A percentile compares a stretch with the other conserved stretches of the same genome.
phyloP scores from a whole-genome alignment of 2,329 filamentous ascomycete genomes.

The Colletotrichum godetiae region DNA sequence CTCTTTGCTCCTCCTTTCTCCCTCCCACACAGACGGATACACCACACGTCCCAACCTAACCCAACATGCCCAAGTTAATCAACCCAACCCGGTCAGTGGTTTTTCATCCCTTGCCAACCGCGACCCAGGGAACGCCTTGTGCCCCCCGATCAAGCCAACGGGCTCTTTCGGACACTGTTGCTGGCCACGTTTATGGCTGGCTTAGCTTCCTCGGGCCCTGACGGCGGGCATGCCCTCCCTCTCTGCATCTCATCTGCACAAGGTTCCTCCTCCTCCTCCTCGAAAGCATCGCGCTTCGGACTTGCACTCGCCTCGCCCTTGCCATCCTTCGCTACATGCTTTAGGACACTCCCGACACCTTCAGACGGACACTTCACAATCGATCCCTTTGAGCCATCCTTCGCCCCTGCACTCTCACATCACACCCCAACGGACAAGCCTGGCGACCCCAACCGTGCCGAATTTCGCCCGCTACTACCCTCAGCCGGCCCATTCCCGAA shows the following conservation, averaged over 20 bases:
- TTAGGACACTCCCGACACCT: not conserved
- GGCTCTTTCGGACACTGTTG: not conserved
- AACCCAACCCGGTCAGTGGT: not conserved
- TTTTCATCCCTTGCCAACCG: not conserved
- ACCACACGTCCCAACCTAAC: not conserved
- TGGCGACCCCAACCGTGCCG: not conserved
- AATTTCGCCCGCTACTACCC: not conserved
- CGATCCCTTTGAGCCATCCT: not conserved
- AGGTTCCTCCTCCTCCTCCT: not conserved
- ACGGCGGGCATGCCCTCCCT: not conserved
- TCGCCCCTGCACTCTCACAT: not conserved
- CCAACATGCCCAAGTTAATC: not conserved
- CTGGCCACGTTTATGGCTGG: not conserved
- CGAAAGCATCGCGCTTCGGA: not conserved
- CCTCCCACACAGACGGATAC: not conserved
- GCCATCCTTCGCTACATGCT: no score
- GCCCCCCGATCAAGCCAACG: not conserved
- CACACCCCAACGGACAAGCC: not conserved
- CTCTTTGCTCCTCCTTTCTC: not conserved
- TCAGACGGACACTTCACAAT: not conserved
- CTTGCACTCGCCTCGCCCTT: not conserved
- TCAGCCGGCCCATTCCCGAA: conserved; percentile 19
- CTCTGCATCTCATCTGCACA: not conserved
- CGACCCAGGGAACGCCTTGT: not conserved
- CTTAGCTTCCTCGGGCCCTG: not conserved